Evolutionary conservation across 176 grass and related monocot species (phyloP).

Genomic region (Elaeis guineensis): DNA sequence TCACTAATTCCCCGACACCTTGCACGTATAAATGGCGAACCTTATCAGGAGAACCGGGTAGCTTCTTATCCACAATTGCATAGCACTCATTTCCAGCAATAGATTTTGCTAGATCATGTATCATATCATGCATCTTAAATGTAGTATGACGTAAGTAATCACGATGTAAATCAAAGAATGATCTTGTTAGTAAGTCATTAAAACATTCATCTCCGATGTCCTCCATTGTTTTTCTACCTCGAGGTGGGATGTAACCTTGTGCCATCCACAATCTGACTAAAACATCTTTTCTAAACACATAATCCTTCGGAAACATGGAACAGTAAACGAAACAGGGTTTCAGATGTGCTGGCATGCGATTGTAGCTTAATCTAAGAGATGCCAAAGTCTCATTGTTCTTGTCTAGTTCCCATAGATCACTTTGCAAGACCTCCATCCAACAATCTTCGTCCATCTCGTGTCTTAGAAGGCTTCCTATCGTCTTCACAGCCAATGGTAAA

Average conservation of each 20-base stretch:
- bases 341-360: conserved; percentile 15
- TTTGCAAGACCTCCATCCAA: conserved; percentile 32
- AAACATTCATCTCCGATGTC: no score
- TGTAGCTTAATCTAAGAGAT: conserved; percentile 38
- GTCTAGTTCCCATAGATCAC: conserved; percentile 41
- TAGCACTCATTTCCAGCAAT: conserved; percentile 1
- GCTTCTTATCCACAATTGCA: background rate
- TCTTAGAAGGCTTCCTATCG: conserved; percentile 19
- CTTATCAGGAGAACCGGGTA: background rate
- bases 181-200: no score
- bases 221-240: no score
- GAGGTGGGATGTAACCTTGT: conserved; percentile 15
- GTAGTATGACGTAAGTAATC: no score
- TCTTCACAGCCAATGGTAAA: conserved; percentile 37
- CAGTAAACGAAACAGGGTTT: conserved; percentile 38
- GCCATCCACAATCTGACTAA: conserved; percentile 42
- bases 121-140: conserved; percentile 38
- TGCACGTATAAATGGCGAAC: background rate
- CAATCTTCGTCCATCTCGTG: conserved; percentile 12
- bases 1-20: no score
- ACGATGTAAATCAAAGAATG: no score
- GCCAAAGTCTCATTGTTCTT: conserved; percentile 21
- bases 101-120: conserved; percentile 35
- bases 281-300: conserved; percentile 19
- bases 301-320: conserved; percentile 29